Evolutionary conservation across 768 basidiomycete species (phyloP).

Genomic region (Lanmaoa rubissima): DNA sequence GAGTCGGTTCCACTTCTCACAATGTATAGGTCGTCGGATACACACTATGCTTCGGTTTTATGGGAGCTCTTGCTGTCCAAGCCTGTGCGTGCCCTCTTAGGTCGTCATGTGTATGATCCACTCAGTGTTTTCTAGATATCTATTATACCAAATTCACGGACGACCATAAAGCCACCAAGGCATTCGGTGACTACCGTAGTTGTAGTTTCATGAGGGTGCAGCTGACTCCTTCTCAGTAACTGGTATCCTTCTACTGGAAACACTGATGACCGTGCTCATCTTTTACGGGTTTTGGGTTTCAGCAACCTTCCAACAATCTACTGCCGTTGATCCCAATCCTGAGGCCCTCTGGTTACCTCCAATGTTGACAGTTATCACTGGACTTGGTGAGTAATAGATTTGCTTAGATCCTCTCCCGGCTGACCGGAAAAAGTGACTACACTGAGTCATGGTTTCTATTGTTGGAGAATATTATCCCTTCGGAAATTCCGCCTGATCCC

Average conservation of each 20-base stretch:
- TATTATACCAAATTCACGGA: constrained; percentile 20
- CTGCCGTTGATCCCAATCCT: background rate
- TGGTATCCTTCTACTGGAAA: constrained; percentile 10
- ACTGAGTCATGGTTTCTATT: constrained; percentile 14
- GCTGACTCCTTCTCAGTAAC: constrained; percentile 1
- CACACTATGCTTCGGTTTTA: constrained; percentile 7
- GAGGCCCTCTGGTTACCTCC: background rate
- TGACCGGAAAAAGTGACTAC: constrained; percentile 6
- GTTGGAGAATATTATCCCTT: constrained; percentile 15
- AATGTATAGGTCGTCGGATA: constrained; percentile 14
- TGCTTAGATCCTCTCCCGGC: no score
- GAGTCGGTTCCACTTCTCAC: background rate
- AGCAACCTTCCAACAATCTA: background rate
- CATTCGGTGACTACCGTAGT: background rate
- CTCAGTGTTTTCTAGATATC: constrained; percentile 8
- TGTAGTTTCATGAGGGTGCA: background rate
- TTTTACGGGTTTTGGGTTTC: constrained; percentile 13
- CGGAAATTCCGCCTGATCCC: background rate
- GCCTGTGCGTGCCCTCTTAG: background rate
- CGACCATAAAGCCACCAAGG: constrained; percentile 13
- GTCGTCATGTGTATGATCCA: no score
- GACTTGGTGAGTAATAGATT: constrained; percentile 8
- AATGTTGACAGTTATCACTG: background rate
- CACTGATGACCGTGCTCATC: constrained; percentile 1
- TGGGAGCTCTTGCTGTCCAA: constrained; percentile 13